Conservation (phyloP, 2,329 filamentous ascomycete genomes). For the Tothia fuscella region DNA sequence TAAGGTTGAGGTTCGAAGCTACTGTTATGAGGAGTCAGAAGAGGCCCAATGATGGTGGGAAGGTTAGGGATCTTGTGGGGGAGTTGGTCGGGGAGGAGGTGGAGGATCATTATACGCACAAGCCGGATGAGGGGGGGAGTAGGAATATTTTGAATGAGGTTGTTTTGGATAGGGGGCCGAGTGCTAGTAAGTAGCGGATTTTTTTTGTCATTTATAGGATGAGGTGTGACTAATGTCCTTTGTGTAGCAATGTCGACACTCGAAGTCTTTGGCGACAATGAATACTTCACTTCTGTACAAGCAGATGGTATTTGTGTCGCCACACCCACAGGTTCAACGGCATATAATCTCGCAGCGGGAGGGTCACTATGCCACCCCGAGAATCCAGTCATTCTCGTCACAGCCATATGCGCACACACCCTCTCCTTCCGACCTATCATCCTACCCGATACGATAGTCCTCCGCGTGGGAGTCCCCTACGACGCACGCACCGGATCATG, state of each 20-base stretch:
- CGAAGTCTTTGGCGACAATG: slow-evolving; percentile 87
- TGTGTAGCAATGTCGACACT: slow-evolving; percentile 80
- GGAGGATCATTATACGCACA: slow-evolving; percentile 75
- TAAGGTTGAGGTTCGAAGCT: slow-evolving; percentile 82
- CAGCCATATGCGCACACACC: slow-evolving; percentile 88
- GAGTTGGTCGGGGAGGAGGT: slow-evolving; percentile 79
- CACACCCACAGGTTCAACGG: slow-evolving; percentile 87
- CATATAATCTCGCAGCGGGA: slow-evolving; percentile 92
- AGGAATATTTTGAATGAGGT: slow-evolving; percentile 93
- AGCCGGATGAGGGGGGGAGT: slow-evolving; percentile 67
- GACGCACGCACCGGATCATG: slow-evolving; percentile 79
- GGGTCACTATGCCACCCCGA: slow-evolving; percentile 91
- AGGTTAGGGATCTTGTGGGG: slow-evolving; percentile 63
- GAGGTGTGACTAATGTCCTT: not conserved
- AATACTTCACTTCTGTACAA: slow-evolving; percentile 87
- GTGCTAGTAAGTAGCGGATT: slow-evolving; percentile 56
- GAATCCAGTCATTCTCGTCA: slow-evolving; percentile 90
- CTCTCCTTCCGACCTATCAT: slow-evolving; percentile 95
- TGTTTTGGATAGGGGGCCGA: slow-evolving; percentile 89
- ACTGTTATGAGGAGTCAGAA: slow-evolving; percentile 75
- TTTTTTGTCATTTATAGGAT: not conserved
- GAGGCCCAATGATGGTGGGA: slow-evolving; percentile 20
- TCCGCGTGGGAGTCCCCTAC: slow-evolving; percentile 89
- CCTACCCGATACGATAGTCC: slow-evolving; percentile 86
- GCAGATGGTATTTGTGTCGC: slow-evolving; percentile 90